phyloP scores from a whole-genome alignment of 495 filamentous ascomycete species.

The Penicillium soppii region DNA sequence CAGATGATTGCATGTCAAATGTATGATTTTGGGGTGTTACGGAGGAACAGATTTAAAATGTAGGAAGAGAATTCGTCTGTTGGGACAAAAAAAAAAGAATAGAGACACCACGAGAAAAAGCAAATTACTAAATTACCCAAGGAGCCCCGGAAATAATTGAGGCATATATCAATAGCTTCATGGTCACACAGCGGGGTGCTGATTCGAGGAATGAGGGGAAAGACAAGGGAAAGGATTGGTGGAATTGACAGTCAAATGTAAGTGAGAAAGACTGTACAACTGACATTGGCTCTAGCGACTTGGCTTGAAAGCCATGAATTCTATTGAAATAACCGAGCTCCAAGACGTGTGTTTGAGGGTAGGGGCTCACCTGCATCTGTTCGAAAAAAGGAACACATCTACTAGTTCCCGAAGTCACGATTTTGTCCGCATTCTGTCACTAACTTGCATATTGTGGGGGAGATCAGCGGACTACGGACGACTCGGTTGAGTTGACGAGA shows the following conservation, averaged over 20 bases:
- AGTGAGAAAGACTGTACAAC: neutral
- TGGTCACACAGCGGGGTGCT: neutral
- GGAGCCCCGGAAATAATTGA: neutral
- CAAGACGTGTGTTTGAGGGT: no score
- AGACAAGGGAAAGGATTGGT: constrained; percentile 18
- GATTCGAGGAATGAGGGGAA: constrained; percentile 1
- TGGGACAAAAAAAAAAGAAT: neutral
- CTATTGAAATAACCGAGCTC: no score
- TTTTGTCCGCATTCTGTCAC: no score
- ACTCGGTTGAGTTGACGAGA: constrained; percentile 15
- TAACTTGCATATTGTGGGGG: constrained; percentile 11
- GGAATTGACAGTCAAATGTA: constrained; percentile 20
- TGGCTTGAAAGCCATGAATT: neutral
- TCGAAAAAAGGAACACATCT: no score
- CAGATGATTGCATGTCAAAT: constrained; percentile 24
- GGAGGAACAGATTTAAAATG: no score
- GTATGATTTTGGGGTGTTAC: neutral
- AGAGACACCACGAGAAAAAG: neutral
- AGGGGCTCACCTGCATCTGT: no score
- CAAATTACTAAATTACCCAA: neutral
- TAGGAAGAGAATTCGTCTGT: neutral
- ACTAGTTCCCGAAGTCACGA: no score
- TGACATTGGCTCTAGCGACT: neutral
- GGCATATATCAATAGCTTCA: neutral
- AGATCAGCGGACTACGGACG: constrained; percentile 5